These are phyloP conservation scores for Magnolia officinalis DNA, from an alignment of 164 flowering plant genomes.

Conservation along the genomic window DNA sequence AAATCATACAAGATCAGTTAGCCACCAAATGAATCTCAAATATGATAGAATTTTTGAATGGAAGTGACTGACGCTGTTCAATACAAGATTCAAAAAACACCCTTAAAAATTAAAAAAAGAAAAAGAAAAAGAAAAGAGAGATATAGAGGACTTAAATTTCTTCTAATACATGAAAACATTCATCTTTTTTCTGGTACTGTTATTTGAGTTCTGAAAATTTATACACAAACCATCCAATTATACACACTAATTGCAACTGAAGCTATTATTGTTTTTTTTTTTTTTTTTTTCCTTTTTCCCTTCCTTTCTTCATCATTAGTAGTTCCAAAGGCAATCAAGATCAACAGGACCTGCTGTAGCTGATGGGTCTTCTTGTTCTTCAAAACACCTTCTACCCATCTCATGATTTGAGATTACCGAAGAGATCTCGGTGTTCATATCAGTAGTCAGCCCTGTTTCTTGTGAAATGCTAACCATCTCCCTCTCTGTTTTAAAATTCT, in stretches of 20 bases:
- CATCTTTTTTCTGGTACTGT: neutral
- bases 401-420: slow-evolving; percentile 53
- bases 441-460: slow-evolving; percentile 53
- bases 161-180: neutral
- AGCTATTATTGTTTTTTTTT: neutral
- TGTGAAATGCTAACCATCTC: slow-evolving; percentile 52
- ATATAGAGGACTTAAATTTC: neutral
- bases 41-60: neutral
- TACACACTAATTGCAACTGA: neutral
- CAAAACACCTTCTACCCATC: slow-evolving; percentile 38
- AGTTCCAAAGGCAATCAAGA: slow-evolving; percentile 57
- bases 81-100: too few relatives aligned
- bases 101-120: too few relatives aligned
- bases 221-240: slow-evolving; percentile 4
- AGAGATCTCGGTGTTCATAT: slow-evolving; percentile 61
- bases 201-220: neutral
- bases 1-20: neutral
- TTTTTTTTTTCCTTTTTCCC: neutral
- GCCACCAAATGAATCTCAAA: slow-evolving; percentile 3
- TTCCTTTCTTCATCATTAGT: slow-evolving; percentile 20
- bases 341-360: slow-evolving; percentile 48
- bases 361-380: slow-evolving; percentile 45
- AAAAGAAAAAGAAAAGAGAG: neutral
- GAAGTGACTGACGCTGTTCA: neutral
- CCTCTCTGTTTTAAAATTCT: slow-evolving; percentile 44